Base-by-base conservation (phyloP, 306 rosid species). In the Vigna mungo region DNA sequence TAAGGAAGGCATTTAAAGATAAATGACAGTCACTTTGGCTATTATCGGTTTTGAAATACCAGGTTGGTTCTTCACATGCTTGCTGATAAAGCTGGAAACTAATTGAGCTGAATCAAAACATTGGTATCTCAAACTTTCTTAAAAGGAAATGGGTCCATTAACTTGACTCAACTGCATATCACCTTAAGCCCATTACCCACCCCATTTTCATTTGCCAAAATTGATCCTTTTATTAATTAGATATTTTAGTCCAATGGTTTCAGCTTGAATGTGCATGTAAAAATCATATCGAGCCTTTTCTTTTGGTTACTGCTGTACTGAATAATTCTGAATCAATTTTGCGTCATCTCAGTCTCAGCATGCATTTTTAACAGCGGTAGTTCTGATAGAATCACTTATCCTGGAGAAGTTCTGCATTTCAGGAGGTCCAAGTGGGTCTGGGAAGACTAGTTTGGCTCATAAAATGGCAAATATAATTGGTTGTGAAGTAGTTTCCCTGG, bases 371-470 rank as follows among this genome's bases (percentile, higher is more conserved):
- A 18, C 30, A 21, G 63, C 63, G 61, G 36, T 80, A 21, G 72
- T 76, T 63, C 18, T 68, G 36, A n/a, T 70, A 23, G 78, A 56
- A 58, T 76, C 49, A 71, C 75, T 85, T 71, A 84, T 65, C 56
- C 49, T 52, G 27, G 67, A 54, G 23, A 70, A 65, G 71, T 73
- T 74, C 58, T 81, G 55, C 81, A 84, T 86, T 87, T 81, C 86
- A 95, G 99, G 99, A 32, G 99, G 99, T 76, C 99, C 99, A 85
- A 95, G 99, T 85, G 99, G 99, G 49, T 95, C 97, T 79, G 99
- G 99, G 80, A 95, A 95, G 93, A 92, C 99, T 86, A 92, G 99
- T 90, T 92, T 95, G 89, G 99, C 99, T 75, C 99, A 89, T 86
- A 95, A 95, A 88, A 89, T 95, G 99, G 99, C 99, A 71, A 95